Evolutionary conservation across 495 filamentous ascomycete species (phyloP).

Genomic region (Penicillium psychrofluorescens): DNA sequence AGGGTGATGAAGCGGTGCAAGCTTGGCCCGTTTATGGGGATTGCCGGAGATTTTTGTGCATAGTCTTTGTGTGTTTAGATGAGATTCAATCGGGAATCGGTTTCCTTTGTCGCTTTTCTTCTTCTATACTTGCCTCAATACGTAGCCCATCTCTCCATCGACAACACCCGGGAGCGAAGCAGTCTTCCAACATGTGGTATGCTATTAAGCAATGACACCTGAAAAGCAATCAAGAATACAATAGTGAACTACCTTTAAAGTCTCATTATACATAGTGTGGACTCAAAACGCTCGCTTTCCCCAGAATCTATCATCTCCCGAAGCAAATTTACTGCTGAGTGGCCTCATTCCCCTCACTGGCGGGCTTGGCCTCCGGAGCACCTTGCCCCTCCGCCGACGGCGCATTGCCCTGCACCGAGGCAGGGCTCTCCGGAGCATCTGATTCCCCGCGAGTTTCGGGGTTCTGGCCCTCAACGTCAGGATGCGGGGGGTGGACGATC

Average conservation of each 20-base stretch:
- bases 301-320: constrained; percentile 5
- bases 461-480: constrained; percentile 69
- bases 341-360: constrained; percentile 69
- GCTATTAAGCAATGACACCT: constrained; percentile 1
- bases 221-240: constrained; percentile 12
- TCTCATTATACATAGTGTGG: constrained; percentile 20
- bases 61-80: constrained; percentile 26
- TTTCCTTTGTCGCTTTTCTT: constrained; percentile 13
- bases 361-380: constrained; percentile 58
- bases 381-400: constrained; percentile 50
- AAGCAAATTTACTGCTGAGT: constrained; percentile 25
- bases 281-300: constrained; percentile 4
- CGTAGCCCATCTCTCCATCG: too few relatives aligned
- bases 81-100: constrained; percentile 29
- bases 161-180: too few relatives aligned
- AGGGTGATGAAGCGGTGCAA: constrained; percentile 10
- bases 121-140: too few relatives aligned
- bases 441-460: constrained; percentile 49
- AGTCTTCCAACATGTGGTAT: too few relatives aligned
- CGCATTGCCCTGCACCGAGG: constrained; percentile 50
- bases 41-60: constrained; percentile 31
- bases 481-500: constrained; percentile 61
- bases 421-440: constrained; percentile 33
- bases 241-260: constrained; percentile 9
- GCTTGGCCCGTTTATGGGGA: constrained; percentile 14